These are phyloP conservation scores for Coemansia sp. DNA, from an alignment of 192 early-diverging fungal genomes.

Conservation along the genomic window DNA sequence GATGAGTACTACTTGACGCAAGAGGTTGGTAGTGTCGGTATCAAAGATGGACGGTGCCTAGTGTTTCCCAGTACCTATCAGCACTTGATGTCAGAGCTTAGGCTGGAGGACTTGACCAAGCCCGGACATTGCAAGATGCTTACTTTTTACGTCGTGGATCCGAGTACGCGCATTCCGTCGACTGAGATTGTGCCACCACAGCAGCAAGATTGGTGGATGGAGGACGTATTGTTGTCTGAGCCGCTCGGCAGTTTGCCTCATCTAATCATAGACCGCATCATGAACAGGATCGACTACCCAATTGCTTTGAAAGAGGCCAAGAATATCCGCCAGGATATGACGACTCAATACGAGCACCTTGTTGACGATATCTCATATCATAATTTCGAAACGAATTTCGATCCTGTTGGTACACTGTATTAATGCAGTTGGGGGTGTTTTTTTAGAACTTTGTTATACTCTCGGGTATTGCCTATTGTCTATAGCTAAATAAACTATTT, in stretches of 20 bases:
- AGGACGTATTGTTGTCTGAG: background rate
- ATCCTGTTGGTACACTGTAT: background rate
- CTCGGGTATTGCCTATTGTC: no score
- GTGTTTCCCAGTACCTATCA: constrained; percentile 74
- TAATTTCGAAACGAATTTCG: background rate
- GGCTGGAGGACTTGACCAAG: constrained; percentile 59
- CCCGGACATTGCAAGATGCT: constrained; percentile 70
- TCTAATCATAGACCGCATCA: constrained; percentile 12
- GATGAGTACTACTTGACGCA: constrained; percentile 27
- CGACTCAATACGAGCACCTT: constrained; percentile 29
- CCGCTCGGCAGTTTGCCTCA: constrained; percentile 17
- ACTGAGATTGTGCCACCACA: constrained; percentile 67
- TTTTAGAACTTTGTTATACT: no score
- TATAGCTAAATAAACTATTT: no score
- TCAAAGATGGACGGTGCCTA: constrained; percentile 60
- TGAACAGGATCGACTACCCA: background rate
- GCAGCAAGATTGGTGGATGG: constrained; percentile 52
- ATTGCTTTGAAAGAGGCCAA: constrained; percentile 45
- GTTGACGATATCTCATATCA: background rate
- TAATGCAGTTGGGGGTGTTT: no score
- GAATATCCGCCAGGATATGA: constrained; percentile 42
- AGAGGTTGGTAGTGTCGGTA: constrained; percentile 45
- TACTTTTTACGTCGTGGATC: constrained; percentile 71
- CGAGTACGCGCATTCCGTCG: constrained; percentile 54
- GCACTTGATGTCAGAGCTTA: constrained; percentile 66